These are phyloP conservation scores for Aspergillus sclerotiicarbonarius DNA, from an alignment of 495 filamentous ascomycete species.

Conservation along the genomic window DNA sequence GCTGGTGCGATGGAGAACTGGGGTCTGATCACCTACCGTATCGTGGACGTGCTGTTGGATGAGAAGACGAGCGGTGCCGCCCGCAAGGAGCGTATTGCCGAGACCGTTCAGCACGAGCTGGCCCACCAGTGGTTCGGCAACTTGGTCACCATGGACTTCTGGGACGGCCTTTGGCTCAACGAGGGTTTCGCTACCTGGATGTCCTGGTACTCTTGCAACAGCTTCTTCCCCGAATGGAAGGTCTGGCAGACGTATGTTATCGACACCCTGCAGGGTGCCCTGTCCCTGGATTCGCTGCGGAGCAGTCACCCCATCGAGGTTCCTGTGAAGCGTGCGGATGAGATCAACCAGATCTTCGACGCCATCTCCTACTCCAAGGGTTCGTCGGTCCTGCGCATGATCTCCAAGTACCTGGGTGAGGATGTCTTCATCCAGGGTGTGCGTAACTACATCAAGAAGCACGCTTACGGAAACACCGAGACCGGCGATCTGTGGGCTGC, in stretches of 20 bases:
- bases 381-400: slow-evolving; percentile 94
- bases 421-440: slow-evolving; percentile 93
- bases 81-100: slow-evolving; percentile 89
- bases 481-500: slow-evolving; percentile 91
- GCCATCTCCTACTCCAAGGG: slow-evolving; percentile 98
- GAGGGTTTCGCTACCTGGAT: slow-evolving; percentile 97
- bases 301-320: slow-evolving; percentile 98
- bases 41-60: slow-evolving; percentile 88
- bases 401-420: slow-evolving; percentile 92
- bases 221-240: slow-evolving; percentile 97
- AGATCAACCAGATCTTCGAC: slow-evolving; percentile 99
- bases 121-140: slow-evolving; percentile 99
- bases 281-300: slow-evolving; percentile 83
- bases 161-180: slow-evolving; percentile 98
- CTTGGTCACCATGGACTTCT: slow-evolving; percentile 99
- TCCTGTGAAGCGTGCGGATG: slow-evolving; percentile 89
- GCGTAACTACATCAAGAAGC: slow-evolving; percentile 87
- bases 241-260: slow-evolving; percentile 96
- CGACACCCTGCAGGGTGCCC: slow-evolving; percentile 83
- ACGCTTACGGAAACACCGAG: slow-evolving; percentile 72
- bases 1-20: slow-evolving; percentile 99
- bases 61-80: slow-evolving; percentile 89
- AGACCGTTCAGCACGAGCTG: slow-evolving; percentile 94
- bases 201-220: slow-evolving; percentile 59
- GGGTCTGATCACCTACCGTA: slow-evolving; percentile 93